Percentiles rank a stretch among this genome's conserved stretches.
Conservation (phyloP, 768 basidiomycete genomes). For the Tulasnella sp. region DNA sequence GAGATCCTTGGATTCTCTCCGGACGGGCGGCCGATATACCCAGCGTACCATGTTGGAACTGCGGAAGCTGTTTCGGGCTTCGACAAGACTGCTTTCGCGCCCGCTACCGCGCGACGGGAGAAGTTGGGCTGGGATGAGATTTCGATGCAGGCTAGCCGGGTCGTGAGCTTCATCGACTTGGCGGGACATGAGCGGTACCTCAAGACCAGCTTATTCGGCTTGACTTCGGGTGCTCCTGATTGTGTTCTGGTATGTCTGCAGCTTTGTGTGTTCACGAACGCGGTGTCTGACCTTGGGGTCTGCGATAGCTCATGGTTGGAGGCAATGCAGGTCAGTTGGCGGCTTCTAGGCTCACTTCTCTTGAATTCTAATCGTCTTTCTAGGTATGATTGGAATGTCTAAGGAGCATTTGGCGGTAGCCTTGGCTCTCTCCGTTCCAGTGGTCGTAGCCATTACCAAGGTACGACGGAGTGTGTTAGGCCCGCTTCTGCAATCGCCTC, state of each 20-base stretch:
- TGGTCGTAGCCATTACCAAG: slow-evolving; percentile 93
- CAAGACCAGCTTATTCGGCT: slow-evolving; percentile 85
- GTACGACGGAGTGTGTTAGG: slow-evolving; percentile 41
- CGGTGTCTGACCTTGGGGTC: background rate
- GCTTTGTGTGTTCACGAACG: background rate
- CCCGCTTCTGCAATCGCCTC: background rate
- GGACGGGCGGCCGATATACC: slow-evolving; percentile 73
- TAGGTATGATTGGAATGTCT: slow-evolving; percentile 80
- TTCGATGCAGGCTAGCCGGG: slow-evolving; percentile 80
- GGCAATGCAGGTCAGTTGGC: slow-evolving; percentile 65
- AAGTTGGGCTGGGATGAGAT: slow-evolving; percentile 97
- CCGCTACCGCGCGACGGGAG: slow-evolving; percentile 54
- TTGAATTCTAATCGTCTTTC: background rate
- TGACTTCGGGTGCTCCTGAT: slow-evolving; percentile 86
- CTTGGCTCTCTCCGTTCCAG: slow-evolving; percentile 86
- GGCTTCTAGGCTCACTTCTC: background rate
- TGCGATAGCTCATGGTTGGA: slow-evolving; percentile 69
- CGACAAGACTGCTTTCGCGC: slow-evolving; percentile 25
- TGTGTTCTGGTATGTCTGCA: slow-evolving; percentile 56
- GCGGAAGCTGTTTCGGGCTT: slow-evolving; percentile 32
- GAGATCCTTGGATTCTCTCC: slow-evolving; percentile 92
- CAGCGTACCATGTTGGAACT: slow-evolving; percentile 43
- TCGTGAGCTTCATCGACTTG: slow-evolving; percentile 90
- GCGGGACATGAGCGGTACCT: slow-evolving; percentile 80
- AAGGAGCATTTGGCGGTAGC: slow-evolving; percentile 97